phyloP scores from a whole-genome alignment of 805 yeast genomes.

The Saccharomycopsis malanga region DNA sequence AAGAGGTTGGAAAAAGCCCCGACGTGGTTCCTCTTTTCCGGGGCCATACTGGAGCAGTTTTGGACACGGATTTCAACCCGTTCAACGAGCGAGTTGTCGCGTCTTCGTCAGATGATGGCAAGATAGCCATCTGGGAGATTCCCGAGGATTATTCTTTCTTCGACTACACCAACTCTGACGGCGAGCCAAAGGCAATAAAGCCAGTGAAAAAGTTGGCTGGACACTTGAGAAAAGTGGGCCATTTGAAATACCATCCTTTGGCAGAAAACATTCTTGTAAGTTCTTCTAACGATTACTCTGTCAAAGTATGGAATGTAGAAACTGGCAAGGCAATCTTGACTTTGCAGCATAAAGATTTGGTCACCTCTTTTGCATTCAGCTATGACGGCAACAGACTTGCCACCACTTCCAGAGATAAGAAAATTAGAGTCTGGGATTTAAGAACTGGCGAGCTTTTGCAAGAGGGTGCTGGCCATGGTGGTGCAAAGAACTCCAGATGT shows the following conservation, averaged over 20 bases:
- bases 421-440: conserved; percentile 86
- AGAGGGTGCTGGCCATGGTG: conserved; percentile 86
- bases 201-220: conserved; percentile 72
- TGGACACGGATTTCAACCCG: conserved; percentile 95
- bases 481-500: conserved; percentile 85
- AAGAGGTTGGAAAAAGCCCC: conserved; percentile 86
- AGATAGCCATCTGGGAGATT: conserved; percentile 78
- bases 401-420: conserved; percentile 87
- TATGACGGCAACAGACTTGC: conserved; percentile 83
- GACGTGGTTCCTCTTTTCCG: conserved; percentile 89
- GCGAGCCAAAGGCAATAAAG: conserved; percentile 55
- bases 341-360: conserved; percentile 80
- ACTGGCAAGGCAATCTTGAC: conserved; percentile 65
- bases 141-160: conserved; percentile 77
- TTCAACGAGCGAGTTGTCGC: conserved; percentile 70
- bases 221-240: conserved; percentile 93
- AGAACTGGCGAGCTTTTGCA: conserved; percentile 64
- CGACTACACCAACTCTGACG: conserved; percentile 46
- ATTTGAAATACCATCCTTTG: conserved; percentile 80
- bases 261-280: conserved; percentile 85
- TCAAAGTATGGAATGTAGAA: conserved; percentile 85
- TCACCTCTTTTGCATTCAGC: conserved; percentile 88
- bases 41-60: conserved; percentile 92
- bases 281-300: conserved; percentile 82
- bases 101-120: conserved; percentile 77